phyloP scores from a whole-genome alignment of 2,329 filamentous ascomycete species.

The Hawksworthiomyces lignivorus region DNA sequence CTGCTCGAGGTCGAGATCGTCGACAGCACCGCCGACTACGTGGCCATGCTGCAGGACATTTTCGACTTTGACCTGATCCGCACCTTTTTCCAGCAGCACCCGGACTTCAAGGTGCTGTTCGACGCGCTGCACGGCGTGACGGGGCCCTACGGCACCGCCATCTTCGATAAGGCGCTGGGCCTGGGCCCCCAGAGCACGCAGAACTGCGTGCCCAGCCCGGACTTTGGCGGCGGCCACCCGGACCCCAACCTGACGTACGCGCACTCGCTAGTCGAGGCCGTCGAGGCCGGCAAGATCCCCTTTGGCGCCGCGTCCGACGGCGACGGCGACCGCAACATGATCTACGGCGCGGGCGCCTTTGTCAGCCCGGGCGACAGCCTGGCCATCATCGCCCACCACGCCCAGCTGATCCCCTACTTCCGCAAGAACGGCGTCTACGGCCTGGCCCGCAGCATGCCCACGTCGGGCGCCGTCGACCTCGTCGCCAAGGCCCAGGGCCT shows the following conservation, averaged over 20 bases:
- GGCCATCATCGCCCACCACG: constrained; percentile 96
- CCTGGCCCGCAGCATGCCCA: constrained; percentile 95
- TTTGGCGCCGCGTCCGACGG: constrained; percentile 96
- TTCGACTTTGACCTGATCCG: constrained; percentile 97
- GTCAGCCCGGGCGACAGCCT: constrained; percentile 96
- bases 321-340: constrained; percentile 99
- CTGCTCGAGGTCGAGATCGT: constrained; percentile 89
- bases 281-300: constrained; percentile 85
- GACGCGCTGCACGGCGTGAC: constrained; percentile 93
- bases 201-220: constrained; percentile 85
- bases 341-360: constrained; percentile 93
- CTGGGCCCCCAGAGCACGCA: constrained; percentile 66
- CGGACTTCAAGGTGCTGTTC: constrained; percentile 94
- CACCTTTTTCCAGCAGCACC: constrained; percentile 78
- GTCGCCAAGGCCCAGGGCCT: constrained; percentile 93
- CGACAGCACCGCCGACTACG: constrained; percentile 86
- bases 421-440: constrained; percentile 94
- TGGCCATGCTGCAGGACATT: constrained; percentile 93
- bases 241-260: constrained; percentile 98
- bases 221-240: constrained; percentile 95
- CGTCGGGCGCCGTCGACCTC: constrained; percentile 87
- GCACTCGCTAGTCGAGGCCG: constrained; percentile 85
- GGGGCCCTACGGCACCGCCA: constrained; percentile 86
- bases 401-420: constrained; percentile 96
- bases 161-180: constrained; percentile 90